Evolutionary conservation across 1,284 basidiomycete species (phyloP).

Genomic region (Boletus sp.): DNA sequence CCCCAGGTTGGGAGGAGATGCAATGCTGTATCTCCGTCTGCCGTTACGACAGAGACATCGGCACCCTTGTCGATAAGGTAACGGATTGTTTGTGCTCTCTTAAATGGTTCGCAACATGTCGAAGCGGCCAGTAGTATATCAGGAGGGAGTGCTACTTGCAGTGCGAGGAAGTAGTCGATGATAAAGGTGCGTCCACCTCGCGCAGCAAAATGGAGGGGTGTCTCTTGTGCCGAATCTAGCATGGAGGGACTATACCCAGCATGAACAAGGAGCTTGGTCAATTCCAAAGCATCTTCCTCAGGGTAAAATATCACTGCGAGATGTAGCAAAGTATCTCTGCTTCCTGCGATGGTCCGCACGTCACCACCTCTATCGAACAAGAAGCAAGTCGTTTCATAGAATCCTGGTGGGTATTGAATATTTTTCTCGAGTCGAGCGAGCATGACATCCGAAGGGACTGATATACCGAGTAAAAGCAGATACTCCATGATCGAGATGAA

Average conservation of each 20-base stretch:
- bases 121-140: slow-evolving; percentile 9
- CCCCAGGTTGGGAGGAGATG: background rate
- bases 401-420: background rate
- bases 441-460: background rate
- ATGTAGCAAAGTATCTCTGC: slow-evolving; percentile 12
- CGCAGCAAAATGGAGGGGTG: slow-evolving; percentile 7
- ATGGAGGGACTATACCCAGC: background rate
- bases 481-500: slow-evolving; percentile 6
- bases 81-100: background rate
- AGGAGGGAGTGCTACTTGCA: background rate
- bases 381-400: background rate
- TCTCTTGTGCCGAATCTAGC: background rate
- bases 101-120: background rate
- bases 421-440: background rate
- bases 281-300: background rate
- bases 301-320: background rate
- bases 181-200: background rate
- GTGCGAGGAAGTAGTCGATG: slow-evolving; percentile 7
- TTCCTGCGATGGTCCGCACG: background rate
- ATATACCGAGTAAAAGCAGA: slow-evolving; percentile 3
- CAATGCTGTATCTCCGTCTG: background rate
- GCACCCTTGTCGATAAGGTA: slow-evolving; percentile 2
- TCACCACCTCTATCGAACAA: slow-evolving; percentile 8
- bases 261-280: background rate
- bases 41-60: background rate